Conservation (phyloP, 2,329 filamentous ascomycete species). For the Calonectria hongkongensis region DNA sequence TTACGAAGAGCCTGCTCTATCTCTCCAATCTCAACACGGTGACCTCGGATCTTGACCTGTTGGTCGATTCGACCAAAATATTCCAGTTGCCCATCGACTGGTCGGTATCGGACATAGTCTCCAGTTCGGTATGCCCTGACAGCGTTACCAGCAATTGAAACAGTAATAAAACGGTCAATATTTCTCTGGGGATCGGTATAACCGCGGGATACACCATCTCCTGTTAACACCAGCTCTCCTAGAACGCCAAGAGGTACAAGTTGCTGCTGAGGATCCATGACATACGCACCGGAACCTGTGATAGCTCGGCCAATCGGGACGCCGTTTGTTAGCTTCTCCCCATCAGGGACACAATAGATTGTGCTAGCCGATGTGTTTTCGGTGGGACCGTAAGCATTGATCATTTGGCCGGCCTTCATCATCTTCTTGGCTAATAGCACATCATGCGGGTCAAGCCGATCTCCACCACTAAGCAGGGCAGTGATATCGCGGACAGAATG, state of each 20-base stretch:
- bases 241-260: background rate
- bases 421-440: background rate
- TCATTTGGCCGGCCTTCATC: background rate
- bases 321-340: background rate
- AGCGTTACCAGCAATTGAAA: background rate
- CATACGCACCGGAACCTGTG: background rate
- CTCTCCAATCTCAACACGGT: conserved; percentile 39
- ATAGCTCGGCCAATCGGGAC: background rate
- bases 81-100: conserved; percentile 61
- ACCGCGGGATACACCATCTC: conserved; percentile 5
- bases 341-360: background rate
- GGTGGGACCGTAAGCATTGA: conserved; percentile 12
- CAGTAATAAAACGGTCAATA: conserved; percentile 52
- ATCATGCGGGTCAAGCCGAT: background rate
- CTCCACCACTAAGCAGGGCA: background rate
- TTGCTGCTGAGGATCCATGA: conserved; percentile 1
- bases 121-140: conserved; percentile 65
- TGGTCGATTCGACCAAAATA: conserved; percentile 52
- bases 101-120: conserved; percentile 65
- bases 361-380: conserved; percentile 1
- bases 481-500: background rate
- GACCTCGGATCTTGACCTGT: conserved; percentile 43
- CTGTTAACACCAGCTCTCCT: background rate
- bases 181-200: conserved; percentile 52
- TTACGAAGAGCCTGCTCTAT: conserved; percentile 26